A percentile compares a stretch with the other conserved stretches of the same genome.
phyloP scores from a whole-genome alignment of 129 eudicot genomes.

The Helianthus tuberosus region DNA sequence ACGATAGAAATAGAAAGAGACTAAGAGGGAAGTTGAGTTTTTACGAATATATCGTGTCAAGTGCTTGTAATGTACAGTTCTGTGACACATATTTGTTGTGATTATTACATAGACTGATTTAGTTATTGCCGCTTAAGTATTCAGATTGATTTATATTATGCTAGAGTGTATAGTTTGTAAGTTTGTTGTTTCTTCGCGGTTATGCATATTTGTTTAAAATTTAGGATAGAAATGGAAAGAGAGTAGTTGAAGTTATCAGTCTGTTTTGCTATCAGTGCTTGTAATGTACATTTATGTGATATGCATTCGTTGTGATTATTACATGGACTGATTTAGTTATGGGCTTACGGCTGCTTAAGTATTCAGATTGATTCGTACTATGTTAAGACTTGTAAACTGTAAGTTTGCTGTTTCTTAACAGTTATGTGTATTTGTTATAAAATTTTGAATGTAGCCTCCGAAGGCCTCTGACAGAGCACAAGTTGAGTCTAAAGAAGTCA shows the following conservation, averaged over 20 bases:
- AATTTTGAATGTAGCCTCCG: slow-evolving; percentile 62
- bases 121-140: no score
- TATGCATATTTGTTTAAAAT: no score
- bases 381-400: neutral
- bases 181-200: no score
- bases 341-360: neutral
- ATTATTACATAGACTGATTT: no score
- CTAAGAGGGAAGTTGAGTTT: no score
- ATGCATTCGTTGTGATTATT: neutral
- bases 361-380: slow-evolving; percentile 11
- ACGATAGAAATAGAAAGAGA: no score
- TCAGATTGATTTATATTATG: no score
- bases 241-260: neutral
- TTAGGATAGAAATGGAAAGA: no score
- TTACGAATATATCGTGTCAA: no score
- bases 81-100: no score
- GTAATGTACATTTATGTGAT: slow-evolving; percentile 7
- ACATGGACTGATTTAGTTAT: slow-evolving; percentile 4
- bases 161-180: no score
- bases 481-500: slow-evolving; percentile 85
- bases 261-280: neutral
- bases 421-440: neutral
- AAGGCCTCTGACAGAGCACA: slow-evolving; percentile 87
- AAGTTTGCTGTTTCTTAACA: slow-evolving; percentile 1
- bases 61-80: no score